These are phyloP conservation scores for Zygoascus hellenicus DNA, from an alignment of 1,139 yeast genomes.

Conservation along the genomic window DNA sequence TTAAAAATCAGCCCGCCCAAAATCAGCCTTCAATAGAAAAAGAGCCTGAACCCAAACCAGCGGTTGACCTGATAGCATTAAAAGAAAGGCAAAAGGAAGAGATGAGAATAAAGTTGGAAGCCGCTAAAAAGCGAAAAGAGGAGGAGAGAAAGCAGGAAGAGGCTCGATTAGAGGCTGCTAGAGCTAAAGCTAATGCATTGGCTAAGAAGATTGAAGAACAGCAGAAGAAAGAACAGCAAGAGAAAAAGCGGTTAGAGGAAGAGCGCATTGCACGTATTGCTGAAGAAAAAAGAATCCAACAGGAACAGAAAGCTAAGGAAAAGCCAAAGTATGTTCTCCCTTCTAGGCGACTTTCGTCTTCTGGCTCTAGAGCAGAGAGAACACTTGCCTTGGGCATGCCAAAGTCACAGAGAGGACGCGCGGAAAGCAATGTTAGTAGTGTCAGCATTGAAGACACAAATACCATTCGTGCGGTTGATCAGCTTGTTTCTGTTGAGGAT, in stretches of 20 bases:
- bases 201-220: conserved; percentile 27
- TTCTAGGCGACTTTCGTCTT: conserved; percentile 3
- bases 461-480: conserved; percentile 15
- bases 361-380: not conserved
- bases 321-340: conserved; percentile 11
- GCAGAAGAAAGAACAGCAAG: conserved; percentile 15
- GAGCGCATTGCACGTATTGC: conserved; percentile 4
- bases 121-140: conserved; percentile 33
- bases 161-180: conserved; percentile 28
- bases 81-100: conserved; percentile 31
- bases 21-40: conserved; percentile 29
- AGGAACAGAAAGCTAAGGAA: conserved; percentile 11
- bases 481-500: conserved; percentile 6
- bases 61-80: conserved; percentile 11
- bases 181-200: conserved; percentile 29
- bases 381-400: not conserved
- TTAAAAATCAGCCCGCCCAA: not conserved
- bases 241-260: conserved; percentile 14
- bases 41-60: conserved; percentile 14
- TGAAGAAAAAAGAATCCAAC: conserved; percentile 8
- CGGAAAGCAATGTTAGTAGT: conserved; percentile 8
- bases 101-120: conserved; percentile 32
- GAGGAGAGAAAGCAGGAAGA: conserved; percentile 31
- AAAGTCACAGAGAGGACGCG: not conserved
- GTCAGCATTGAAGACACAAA: conserved; percentile 15